Conservation (phyloP, 2,329 filamentous ascomycete species). For the Venturia nashicola region DNA sequence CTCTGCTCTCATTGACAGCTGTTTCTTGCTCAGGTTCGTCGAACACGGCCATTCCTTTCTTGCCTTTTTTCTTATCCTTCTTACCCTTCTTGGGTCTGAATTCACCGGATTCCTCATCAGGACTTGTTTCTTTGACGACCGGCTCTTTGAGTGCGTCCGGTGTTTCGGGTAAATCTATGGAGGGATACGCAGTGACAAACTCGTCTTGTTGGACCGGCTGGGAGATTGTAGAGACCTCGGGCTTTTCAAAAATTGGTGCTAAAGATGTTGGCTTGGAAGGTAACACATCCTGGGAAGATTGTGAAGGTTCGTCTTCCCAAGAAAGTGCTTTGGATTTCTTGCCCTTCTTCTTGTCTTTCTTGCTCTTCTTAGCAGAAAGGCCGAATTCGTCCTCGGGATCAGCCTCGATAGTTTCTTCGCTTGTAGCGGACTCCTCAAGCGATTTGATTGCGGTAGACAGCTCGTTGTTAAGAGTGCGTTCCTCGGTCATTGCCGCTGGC, state of each 20-base stretch:
- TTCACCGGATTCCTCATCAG: constrained; percentile 4
- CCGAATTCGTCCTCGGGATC: not conserved
- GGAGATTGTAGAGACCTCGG: not conserved
- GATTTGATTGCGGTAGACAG: not conserved
- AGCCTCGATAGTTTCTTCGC: not conserved
- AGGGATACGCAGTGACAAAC: not conserved
- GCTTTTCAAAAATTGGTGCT: not conserved
- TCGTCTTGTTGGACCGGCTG: not conserved
- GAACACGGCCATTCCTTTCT: not conserved
- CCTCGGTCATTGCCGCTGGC: not conserved
- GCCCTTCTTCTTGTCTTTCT: constrained; percentile 4
- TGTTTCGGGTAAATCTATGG: not conserved
- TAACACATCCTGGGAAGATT: not conserved
- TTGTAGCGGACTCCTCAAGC: not conserved
- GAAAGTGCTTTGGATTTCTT: constrained; percentile 4
- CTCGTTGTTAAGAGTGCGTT: not conserved
- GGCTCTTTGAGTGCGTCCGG: not conserved
- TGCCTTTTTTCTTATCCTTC: constrained; percentile 5
- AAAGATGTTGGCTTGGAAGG: not conserved
- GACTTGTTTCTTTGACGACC: not conserved
- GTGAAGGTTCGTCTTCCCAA: not conserved
- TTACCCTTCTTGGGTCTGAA: not conserved
- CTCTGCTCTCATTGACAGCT: not conserved
- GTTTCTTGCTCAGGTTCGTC: not conserved
- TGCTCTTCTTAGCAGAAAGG: not conserved